Percentiles rank a stretch among this genome's conserved stretches.
Conservation (phyloP, 176 grass and related monocot genomes). For the Oryza australiensis region DNA sequence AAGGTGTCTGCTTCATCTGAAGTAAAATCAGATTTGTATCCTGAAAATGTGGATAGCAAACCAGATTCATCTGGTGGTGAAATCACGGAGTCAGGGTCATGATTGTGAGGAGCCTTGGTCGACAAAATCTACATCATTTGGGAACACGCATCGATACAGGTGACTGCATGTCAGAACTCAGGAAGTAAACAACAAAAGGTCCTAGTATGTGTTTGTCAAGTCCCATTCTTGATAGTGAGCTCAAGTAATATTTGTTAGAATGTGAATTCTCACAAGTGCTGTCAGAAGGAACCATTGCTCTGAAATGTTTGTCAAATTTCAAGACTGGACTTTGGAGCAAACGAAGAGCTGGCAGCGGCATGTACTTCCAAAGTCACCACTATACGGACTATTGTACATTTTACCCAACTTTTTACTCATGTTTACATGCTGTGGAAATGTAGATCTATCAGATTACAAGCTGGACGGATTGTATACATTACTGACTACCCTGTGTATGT, state of each 20-base stretch:
- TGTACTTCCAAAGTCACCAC: neutral
- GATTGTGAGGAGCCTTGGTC: slow-evolving; percentile 10
- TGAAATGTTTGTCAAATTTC: neutral
- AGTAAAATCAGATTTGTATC: neutral
- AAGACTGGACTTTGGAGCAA: neutral
- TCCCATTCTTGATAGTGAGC: neutral
- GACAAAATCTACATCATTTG: slow-evolving; percentile 1
- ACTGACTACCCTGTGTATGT: neutral
- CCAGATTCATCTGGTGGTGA: slow-evolving; percentile 17
- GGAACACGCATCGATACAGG: neutral
- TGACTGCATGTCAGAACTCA: neutral
- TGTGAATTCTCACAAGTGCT: neutral
- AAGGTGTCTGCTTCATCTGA: slow-evolving; percentile 27
- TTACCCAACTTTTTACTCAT: neutral
- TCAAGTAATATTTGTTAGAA: slow-evolving; percentile 11
- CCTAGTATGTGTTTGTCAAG: neutral
- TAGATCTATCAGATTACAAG: neutral
- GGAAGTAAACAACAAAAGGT: slow-evolving; percentile 9
- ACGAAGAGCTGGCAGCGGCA: neutral
- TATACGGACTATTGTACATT: neutral
- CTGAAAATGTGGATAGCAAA: neutral
- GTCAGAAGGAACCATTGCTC: neutral
- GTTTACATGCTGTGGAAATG: slow-evolving; percentile 4
- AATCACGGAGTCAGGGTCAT: slow-evolving; percentile 11
- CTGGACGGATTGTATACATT: neutral